phyloP scores from a whole-genome alignment of 108 stramenopile genomes.

The Epithemia pelagica region DNA sequence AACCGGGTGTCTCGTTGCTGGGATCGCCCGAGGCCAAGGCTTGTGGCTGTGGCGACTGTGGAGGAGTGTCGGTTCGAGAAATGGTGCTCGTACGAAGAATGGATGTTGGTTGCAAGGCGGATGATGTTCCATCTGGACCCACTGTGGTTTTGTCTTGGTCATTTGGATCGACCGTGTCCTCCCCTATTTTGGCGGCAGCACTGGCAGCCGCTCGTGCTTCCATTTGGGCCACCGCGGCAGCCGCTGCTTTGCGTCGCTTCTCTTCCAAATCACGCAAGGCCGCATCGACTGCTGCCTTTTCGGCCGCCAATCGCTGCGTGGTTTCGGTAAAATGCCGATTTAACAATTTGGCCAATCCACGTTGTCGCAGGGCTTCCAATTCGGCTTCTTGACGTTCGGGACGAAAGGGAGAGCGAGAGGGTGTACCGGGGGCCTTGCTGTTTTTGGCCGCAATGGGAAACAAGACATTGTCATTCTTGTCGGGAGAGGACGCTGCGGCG shows the following conservation, averaged over 20 bases:
- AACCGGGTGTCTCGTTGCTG: background rate
- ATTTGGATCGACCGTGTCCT: background rate
- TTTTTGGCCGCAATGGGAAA: background rate
- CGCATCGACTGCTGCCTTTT: constrained; percentile 45
- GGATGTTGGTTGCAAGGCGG: constrained; percentile 21
- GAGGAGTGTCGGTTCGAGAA: constrained; percentile 16
- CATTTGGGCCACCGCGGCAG: background rate
- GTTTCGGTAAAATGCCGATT: constrained; percentile 58
- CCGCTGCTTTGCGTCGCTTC: constrained; percentile 15
- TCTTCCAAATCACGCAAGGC: constrained; percentile 45
- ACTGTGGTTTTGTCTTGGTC: background rate
- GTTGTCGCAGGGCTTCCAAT: constrained; percentile 44
- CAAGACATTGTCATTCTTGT: too few species aligned
- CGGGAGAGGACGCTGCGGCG: background rate
- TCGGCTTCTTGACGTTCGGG: constrained; percentile 19
- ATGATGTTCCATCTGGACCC: too few species aligned
- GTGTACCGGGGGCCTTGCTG: background rate
- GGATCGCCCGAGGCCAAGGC: background rate
- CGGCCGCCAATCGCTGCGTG: constrained; percentile 32
- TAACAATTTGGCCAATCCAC: constrained; percentile 46
- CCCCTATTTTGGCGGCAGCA: background rate
- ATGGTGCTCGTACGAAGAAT: constrained; percentile 25
- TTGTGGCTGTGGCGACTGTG: background rate
- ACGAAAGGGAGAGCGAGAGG: background rate
- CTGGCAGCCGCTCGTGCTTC: background rate